Evolutionary conservation across 225 moss, liverwort and hornwort genomes (phyloP), one percentile per base, ranked within the genome.

Genomic region (Straminergon stramineum): DNA sequence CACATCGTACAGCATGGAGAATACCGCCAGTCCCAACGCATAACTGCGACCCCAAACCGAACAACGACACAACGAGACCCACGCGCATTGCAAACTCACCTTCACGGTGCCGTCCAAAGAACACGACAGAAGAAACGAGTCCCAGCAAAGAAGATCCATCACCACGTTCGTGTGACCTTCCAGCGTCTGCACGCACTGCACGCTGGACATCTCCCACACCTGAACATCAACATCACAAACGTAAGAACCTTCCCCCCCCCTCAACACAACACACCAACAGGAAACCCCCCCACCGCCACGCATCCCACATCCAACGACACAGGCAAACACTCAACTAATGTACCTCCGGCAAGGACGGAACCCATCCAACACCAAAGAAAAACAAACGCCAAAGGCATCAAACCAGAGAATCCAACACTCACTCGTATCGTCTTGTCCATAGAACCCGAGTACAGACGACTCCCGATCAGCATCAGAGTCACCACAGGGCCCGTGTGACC

Each of bases 121-220:
- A 91, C 97, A 97, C 15, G 99, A 99, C 62, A 99, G 94, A 77
- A 99, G 88, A 86, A 97, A 99, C 64, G 93, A 95, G 87, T 99
- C 99, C 99, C 99, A 99, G 90, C 96, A 92, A 41, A 99, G 92
- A 79, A 99, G 95, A 79, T 97, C 96, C 99, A 99, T 96, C 61
- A 99, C 97, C 32, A 97, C 97, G 87, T 95, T 94, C 26, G 95
- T 82, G 85, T 99, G 97, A 70, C 95, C 97, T 92, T 97, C 93
- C 67, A 99, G 92, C 35, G 93, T 97, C 91, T 99, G 99, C 60
- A 95, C 90, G 90, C 96, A 99, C 88, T 94, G 95, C 24, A 93
- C 94, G 79, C 92, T 96, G 75, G 93, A 87, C 45, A 97, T 76
- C 87, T 97, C 96, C 99, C 99, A 99, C 31, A 93, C 92, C 92